These are phyloP conservation scores for Lasiosphaeria hispida DNA, from an alignment of 495 filamentous ascomycete genomes.

Conservation along the genomic window DNA sequence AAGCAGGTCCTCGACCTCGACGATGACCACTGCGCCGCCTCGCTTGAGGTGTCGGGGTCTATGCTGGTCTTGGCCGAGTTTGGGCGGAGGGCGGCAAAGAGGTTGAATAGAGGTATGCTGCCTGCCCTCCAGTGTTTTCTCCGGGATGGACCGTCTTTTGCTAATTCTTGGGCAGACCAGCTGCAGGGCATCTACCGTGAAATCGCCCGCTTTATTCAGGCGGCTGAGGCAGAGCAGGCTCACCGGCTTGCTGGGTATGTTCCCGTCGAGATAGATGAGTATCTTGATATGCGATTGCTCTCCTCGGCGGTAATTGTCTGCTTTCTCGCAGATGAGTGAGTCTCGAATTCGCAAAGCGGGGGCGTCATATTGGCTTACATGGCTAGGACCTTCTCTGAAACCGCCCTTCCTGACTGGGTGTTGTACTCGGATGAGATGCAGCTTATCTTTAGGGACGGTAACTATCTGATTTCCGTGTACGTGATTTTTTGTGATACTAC, in stretches of 20 bases:
- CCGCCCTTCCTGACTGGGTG: neutral
- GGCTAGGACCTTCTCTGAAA: neutral
- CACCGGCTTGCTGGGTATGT: slow-evolving; percentile 3
- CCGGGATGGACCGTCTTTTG: neutral
- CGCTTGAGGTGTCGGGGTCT: neutral
- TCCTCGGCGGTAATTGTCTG: slow-evolving; percentile 3
- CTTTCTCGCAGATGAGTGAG: slow-evolving; percentile 6
- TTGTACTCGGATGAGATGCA: slow-evolving; percentile 4
- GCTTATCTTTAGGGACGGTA: neutral
- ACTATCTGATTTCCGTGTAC: slow-evolving; percentile 11
- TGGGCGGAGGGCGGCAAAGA: neutral
- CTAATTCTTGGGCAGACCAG: neutral
- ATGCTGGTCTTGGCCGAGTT: slow-evolving; percentile 3
- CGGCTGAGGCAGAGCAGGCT: slow-evolving; percentile 7
- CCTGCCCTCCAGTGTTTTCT: too few species aligned
- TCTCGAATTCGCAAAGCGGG: neutral
- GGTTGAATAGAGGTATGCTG: neutral
- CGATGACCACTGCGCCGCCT: neutral
- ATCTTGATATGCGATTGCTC: neutral
- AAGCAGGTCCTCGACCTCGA: neutral
- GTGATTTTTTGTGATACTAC: neutral
- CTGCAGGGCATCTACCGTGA: neutral
- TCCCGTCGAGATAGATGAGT: neutral
- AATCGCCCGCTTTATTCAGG: slow-evolving; percentile 4
- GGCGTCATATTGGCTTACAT: neutral